A percentile compares a stretch with the other conserved stretches of the same genome.
These are phyloP conservation scores for Yarrowia keelungensis DNA, from an alignment of 805 yeast species.

Conservation along the genomic window DNA sequence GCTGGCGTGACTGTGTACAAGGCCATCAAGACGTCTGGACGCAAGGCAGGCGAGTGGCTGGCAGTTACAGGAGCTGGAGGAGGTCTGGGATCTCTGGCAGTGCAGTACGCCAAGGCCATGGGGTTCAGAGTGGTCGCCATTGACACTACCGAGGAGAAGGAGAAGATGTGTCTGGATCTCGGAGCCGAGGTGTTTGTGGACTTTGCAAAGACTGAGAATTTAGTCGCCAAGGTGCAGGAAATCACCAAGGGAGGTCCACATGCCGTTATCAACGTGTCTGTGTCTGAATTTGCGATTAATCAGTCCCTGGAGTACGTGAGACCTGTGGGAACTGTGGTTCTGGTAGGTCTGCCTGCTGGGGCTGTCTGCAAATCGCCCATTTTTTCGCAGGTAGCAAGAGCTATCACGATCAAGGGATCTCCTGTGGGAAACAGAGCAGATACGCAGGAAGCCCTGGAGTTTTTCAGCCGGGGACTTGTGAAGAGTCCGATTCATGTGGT, in stretches of 20 bases:
- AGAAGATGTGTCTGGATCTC: conserved; percentile 57
- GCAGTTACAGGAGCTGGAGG: conserved; percentile 82
- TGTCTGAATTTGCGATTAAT: conserved; percentile 64
- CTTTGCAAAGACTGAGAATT: conserved; percentile 60
- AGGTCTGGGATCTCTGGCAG: conserved; percentile 76
- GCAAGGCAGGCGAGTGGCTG: conserved; percentile 75
- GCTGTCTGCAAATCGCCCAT: conserved; percentile 61
- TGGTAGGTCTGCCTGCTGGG: conserved; percentile 69
- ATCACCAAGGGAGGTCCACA: conserved; percentile 71
- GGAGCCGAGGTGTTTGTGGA: conserved; percentile 73
- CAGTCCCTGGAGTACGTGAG: conserved; percentile 55
- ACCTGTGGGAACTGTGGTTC: conserved; percentile 64
- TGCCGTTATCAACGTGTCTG: conserved; percentile 71
- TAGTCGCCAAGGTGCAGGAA: conserved; percentile 53
- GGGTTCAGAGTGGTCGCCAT: conserved; percentile 74
- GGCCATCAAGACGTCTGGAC: conserved; percentile 80
- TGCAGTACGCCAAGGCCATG: conserved; percentile 80
- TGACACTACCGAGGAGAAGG: conserved; percentile 73
- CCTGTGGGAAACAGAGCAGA: conserved; percentile 69
- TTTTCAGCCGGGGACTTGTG: conserved; percentile 60
- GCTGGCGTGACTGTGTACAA: conserved; percentile 93
- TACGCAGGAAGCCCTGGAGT: conserved; percentile 63
- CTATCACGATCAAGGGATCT: conserved; percentile 62
- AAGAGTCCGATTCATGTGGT: conserved; percentile 62
- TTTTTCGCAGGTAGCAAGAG: conserved; percentile 61